Percentiles rank a stretch among this genome's conserved stretches.
Evolutionary conservation across 306 rosid species (phyloP).

Genomic region (Inga leiocalycina): DNA sequence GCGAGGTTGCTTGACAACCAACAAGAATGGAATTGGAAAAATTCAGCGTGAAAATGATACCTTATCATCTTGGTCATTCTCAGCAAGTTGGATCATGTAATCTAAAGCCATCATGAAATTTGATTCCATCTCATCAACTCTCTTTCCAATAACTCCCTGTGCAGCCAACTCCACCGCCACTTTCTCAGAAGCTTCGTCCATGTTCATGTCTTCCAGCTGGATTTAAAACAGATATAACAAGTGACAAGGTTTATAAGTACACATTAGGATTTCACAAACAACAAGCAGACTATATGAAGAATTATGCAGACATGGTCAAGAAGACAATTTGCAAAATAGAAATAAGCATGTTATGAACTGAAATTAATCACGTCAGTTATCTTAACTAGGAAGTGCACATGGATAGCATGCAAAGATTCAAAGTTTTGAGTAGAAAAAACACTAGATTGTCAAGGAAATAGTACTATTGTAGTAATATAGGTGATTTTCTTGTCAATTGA

Average conservation of each 20-base stretch:
- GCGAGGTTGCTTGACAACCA: not conserved
- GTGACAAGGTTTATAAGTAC: no score
- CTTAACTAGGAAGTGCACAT: not conserved
- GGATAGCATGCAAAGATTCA: not conserved
- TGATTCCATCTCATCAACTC: conserved; percentile 94
- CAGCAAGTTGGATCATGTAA: conserved; percentile 88
- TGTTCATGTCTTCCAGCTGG: conserved; percentile 85
- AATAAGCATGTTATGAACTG: not conserved
- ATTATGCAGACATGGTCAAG: not conserved
- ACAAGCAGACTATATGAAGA: not conserved
- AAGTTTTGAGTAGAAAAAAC: not conserved
- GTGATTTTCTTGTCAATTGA: not conserved
- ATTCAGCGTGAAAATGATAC: conserved; percentile 41
- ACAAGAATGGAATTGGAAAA: not conserved
- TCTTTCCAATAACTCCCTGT: conserved; percentile 93
- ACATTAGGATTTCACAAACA: not conserved
- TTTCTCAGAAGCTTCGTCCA: conserved; percentile 89
- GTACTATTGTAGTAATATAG: not conserved
- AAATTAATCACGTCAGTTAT: not conserved
- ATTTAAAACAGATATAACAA: conserved; percentile 14
- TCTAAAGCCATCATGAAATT: conserved; percentile 92
- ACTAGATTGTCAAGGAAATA: not conserved
- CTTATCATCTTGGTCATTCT: conserved; percentile 85
- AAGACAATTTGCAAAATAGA: conserved; percentile 8
- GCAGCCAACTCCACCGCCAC: conserved; percentile 97